Conservation (phyloP, 768 basidiomycete species). For the Russula sp. region DNA sequence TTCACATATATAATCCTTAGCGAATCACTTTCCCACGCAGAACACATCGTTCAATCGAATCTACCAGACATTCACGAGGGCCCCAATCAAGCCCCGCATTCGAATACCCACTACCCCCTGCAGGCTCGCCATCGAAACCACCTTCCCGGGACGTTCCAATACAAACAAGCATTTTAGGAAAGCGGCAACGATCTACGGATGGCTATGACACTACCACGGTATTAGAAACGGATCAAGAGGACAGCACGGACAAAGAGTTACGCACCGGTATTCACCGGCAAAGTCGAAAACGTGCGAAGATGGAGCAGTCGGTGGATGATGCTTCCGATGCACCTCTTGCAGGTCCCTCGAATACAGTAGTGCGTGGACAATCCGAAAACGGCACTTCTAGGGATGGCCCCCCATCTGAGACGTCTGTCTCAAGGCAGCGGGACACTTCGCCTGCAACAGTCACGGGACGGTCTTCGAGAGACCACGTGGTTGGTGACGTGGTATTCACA, state of each 20-base stretch:
- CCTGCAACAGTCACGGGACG: constrained; percentile 2
- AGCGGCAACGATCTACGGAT: constrained; percentile 56
- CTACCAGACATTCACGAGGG: constrained; percentile 7
- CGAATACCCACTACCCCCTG: constrained; percentile 30
- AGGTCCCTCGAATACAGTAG: constrained; percentile 17
- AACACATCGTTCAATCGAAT: constrained; percentile 14
- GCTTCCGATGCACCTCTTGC: constrained; percentile 19
- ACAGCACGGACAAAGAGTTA: constrained; percentile 39
- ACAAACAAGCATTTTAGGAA: constrained; percentile 53
- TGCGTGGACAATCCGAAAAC: background rate
- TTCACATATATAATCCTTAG: background rate
- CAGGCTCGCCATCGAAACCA: constrained; percentile 27
- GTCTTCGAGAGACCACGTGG: constrained; percentile 9
- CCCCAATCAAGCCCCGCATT: constrained; percentile 26
- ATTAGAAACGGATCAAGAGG: constrained; percentile 45
- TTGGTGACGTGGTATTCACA: constrained; percentile 29
- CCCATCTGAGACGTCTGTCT: background rate
- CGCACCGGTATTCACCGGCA: constrained; percentile 44
- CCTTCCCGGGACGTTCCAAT: constrained; percentile 40
- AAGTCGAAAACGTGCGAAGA: constrained; percentile 52
- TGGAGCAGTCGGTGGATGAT: constrained; percentile 32
- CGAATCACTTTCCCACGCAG: background rate
- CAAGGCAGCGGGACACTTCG: constrained; percentile 8
- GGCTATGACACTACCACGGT: constrained; percentile 44
- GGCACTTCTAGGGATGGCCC: background rate